These are phyloP conservation scores for Powellomyces hirtus DNA, from an alignment of 192 early-diverging fungal species.

Conservation along the genomic window DNA sequence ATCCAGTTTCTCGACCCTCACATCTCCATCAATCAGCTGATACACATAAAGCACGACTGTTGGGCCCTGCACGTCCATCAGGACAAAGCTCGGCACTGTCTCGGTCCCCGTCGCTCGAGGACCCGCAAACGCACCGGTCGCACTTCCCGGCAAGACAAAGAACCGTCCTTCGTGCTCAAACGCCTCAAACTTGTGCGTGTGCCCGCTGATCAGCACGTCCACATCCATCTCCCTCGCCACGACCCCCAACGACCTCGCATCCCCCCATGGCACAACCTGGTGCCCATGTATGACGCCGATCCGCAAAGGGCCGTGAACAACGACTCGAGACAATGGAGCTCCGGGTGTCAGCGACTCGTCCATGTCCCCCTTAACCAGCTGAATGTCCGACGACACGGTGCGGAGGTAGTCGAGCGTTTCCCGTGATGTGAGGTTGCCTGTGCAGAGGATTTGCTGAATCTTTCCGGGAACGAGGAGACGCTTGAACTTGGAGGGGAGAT, in stretches of 20 bases:
- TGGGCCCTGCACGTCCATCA: slow-evolving; percentile 86
- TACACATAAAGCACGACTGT: slow-evolving; percentile 88
- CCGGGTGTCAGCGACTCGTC: slow-evolving; percentile 44
- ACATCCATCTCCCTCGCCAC: slow-evolving; percentile 88
- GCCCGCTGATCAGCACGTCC: slow-evolving; percentile 84
- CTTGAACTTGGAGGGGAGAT: slow-evolving; percentile 89
- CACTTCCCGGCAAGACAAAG: slow-evolving; percentile 94
- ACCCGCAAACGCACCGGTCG: slow-evolving; percentile 76
- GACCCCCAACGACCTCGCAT: slow-evolving; percentile 36
- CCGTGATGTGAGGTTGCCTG: slow-evolving; percentile 82
- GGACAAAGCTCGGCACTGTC: slow-evolving; percentile 85
- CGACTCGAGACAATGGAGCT: slow-evolving; percentile 42
- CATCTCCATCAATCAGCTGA: slow-evolving; percentile 85
- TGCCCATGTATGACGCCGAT: slow-evolving; percentile 84
- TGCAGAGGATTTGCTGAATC: slow-evolving; percentile 92
- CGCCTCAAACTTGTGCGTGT: slow-evolving; percentile 88
- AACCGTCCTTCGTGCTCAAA: slow-evolving; percentile 90
- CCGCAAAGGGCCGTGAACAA: slow-evolving; percentile 46
- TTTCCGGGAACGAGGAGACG: slow-evolving; percentile 90
- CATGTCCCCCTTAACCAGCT: slow-evolving; percentile 78
- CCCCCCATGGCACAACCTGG: slow-evolving; percentile 72
- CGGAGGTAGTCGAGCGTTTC: slow-evolving; percentile 87
- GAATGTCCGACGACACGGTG: slow-evolving; percentile 73
- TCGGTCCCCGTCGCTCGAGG: slow-evolving; percentile 38
- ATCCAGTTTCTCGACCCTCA: slow-evolving; percentile 91